Base-by-base conservation (phyloP, 805 yeast genomes). In the Komagataella populi region DNA sequence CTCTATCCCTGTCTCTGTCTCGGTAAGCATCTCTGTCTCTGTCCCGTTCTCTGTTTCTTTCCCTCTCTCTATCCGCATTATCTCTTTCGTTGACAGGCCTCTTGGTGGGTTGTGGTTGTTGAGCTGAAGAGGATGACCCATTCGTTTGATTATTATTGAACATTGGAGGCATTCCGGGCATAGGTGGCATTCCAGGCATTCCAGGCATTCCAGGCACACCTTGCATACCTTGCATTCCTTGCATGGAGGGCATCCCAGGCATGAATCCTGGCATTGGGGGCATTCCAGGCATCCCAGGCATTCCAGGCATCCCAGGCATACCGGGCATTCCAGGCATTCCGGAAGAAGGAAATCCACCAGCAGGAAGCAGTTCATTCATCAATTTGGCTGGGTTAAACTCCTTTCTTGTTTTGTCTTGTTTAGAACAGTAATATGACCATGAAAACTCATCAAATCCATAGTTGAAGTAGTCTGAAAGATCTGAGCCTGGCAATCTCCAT, bases 401-500 rank as follows among this genome's bases (percentile, higher is more conserved):
- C 5, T 83, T 82, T 51, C 93, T 76, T 49, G 84, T 60, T 57
- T 80, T 82, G 64, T 90, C 96, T 62, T 90, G 96, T 64, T 87
- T 88, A 46, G 82, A 73, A 58, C 96, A 82, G 67, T 93, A 93
- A 22, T 90, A 88, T 51, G 85, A 81, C 99, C 99, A 93, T 14
- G 97, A 85, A 57, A 86, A 77, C 69, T 93, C 99, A 63, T 93
- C 96, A 63, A 93, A 93, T 1, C 99, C 99, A 61, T 81, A 93
- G 68, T 93, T 93, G 73, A 93, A 93, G 66, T 89, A 95, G 65
- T 93, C 98, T 6, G 95, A 78, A 45, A 87, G 69, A 67, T 93
- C 97, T 3, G 96, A 96, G 44, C 98, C 99, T 1, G 98, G 97
- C 56, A 86, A 81, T 63, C 99, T 78, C 99, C 99, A 93, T 6